phyloP scores from a whole-genome alignment of 768 basidiomycete species.

The Rhodotorula taiwanensis region DNA sequence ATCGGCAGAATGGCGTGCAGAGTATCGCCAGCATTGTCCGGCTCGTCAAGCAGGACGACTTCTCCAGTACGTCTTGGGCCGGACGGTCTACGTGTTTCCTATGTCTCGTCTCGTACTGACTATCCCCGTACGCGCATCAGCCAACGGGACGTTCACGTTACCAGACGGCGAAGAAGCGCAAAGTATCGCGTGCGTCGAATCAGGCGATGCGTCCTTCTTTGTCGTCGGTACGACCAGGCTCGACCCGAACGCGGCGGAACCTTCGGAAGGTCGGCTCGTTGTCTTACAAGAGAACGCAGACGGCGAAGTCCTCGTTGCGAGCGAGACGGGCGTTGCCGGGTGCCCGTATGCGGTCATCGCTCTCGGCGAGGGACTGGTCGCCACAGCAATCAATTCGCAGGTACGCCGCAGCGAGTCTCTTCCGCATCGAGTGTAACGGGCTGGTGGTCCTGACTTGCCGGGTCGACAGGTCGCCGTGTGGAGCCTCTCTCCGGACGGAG shows the following conservation, averaged over 20 bases:
- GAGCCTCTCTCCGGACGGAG: neutral
- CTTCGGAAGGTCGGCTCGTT: slow-evolving; percentile 33
- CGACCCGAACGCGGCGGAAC: slow-evolving; percentile 26
- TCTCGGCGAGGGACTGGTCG: slow-evolving; percentile 17
- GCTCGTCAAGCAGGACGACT: slow-evolving; percentile 59
- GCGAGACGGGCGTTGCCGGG: slow-evolving; percentile 51
- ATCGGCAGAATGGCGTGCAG: slow-evolving; percentile 54
- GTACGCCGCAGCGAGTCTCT: neutral
- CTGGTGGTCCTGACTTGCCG: neutral
- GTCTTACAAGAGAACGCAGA: slow-evolving; percentile 1
- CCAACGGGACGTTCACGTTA: slow-evolving; percentile 7
- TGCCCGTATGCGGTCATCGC: slow-evolving; percentile 62
- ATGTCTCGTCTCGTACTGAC: neutral
- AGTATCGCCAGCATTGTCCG: slow-evolving; percentile 56
- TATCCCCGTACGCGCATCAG: neutral
- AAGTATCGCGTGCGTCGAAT: neutral
- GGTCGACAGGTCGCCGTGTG: neutral
- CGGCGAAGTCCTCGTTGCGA: slow-evolving; percentile 37
- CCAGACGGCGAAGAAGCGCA: slow-evolving; percentile 17
- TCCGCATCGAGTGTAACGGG: neutral
- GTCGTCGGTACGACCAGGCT: slow-evolving; percentile 47
- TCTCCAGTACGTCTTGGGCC: slow-evolving; percentile 52
- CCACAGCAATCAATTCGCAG: slow-evolving; percentile 31
- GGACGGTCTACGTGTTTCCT: neutral
- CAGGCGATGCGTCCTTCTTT: slow-evolving; percentile 39